Conservation (phyloP, 2,329 filamentous ascomycete genomes). For the Beauveria sp. region DNA sequence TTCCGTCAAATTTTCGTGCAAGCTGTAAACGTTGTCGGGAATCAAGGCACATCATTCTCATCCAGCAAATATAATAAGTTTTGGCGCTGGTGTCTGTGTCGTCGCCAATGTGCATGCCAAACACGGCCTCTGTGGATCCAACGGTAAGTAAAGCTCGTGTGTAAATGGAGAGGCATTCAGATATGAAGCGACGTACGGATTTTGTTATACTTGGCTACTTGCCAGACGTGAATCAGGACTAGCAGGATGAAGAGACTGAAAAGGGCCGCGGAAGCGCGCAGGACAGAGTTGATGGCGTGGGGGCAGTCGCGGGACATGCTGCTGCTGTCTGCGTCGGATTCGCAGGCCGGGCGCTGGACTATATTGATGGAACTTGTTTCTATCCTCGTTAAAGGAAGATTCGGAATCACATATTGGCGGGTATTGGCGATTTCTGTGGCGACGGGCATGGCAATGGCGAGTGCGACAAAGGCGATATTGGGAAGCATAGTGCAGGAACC, state of each 20-base stretch:
- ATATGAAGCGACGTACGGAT: not conserved
- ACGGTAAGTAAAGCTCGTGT: not conserved
- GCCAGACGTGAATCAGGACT: conserved; percentile 4
- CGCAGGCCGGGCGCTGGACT: not conserved
- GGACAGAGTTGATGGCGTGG: not conserved
- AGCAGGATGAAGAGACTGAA: conserved; percentile 2
- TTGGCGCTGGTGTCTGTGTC: not conserved
- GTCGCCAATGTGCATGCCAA: not conserved
- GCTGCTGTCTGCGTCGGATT: not conserved
- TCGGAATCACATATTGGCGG: no score
- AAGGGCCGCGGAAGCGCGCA: conserved; percentile 3
- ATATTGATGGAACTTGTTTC: not conserved
- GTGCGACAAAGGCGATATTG: conserved; percentile 6
- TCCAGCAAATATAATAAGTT: not conserved
- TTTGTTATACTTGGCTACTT: conserved; percentile 3
- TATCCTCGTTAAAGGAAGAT: not conserved
- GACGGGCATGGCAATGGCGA: conserved; percentile 6
- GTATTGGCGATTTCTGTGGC: not conserved
- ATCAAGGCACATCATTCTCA: not conserved
- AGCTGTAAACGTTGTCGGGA: not conserved
- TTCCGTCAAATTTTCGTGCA: not conserved
- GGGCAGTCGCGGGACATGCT: not conserved
- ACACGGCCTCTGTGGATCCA: not conserved
- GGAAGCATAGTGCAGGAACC: not conserved
- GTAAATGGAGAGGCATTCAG: not conserved